phyloP scores from a whole-genome alignment of 768 basidiomycete species.

The Agaricus blazei region DNA sequence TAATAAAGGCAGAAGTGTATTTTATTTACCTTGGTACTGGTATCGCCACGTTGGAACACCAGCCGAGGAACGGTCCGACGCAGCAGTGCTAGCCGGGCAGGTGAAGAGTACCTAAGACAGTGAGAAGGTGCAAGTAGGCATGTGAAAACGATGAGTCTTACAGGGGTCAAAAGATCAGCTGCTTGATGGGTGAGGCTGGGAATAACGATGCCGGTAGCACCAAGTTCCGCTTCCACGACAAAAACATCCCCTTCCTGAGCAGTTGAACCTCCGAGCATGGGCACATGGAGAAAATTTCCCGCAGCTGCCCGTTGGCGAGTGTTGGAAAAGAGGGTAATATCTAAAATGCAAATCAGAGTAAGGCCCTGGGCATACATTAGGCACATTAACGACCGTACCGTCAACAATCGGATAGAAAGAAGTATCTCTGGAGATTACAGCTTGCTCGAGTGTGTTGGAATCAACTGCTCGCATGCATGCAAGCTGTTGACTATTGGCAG shows the following conservation, averaged over 20 bases:
- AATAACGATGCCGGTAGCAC: conserved; percentile 15
- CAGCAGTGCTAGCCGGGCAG: conserved; percentile 23
- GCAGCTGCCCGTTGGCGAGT: conserved; percentile 16
- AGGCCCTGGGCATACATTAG: not conserved
- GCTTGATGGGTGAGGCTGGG: no score
- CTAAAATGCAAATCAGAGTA: conserved; percentile 7
- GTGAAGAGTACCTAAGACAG: conserved; percentile 19
- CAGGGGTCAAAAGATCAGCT: no score
- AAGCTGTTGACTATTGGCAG: conserved; percentile 18
- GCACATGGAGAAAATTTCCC: conserved; percentile 24
- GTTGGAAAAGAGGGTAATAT: conserved; percentile 27
- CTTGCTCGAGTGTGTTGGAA: conserved; percentile 22
- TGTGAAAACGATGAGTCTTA: no score
- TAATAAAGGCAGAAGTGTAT: not conserved
- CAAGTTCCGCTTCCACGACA: conserved; percentile 21
- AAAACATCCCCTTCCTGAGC: conserved; percentile 30
- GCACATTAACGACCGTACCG: conserved; percentile 16
- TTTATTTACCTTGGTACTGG: conserved; percentile 20
- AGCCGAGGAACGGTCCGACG: conserved; percentile 21
- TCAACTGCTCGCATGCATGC: conserved; percentile 30
- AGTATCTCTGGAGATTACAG: conserved; percentile 20
- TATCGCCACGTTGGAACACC: conserved; percentile 24
- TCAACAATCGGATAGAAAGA: conserved; percentile 24
- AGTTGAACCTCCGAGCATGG: conserved; percentile 23
- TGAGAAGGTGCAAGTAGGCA: no score